phyloP scores from a whole-genome alignment of 2,329 filamentous ascomycete species.

The Botryotinia narcissicola region DNA sequence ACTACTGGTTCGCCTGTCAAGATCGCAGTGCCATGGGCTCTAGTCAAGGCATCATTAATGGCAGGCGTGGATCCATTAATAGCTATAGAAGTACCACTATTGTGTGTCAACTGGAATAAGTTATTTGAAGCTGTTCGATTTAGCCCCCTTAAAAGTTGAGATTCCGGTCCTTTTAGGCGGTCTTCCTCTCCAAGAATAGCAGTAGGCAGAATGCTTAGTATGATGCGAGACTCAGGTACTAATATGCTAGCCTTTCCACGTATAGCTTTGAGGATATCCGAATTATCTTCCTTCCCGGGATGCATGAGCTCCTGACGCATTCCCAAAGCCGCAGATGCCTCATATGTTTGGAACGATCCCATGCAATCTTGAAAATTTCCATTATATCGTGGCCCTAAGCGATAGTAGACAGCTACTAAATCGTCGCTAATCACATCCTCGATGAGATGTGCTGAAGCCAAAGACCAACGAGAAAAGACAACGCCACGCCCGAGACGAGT shows the following conservation, averaged over 20 bases:
- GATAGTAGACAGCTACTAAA: constrained; percentile 83
- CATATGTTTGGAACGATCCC: constrained; percentile 94
- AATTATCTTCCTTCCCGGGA: constrained; percentile 83
- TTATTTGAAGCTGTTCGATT: constrained; percentile 68
- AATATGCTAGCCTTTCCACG: constrained; percentile 79
- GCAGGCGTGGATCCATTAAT: constrained; percentile 86
- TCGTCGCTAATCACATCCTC: constrained; percentile 88
- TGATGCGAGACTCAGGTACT: constrained; percentile 74
- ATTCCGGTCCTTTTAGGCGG: constrained; percentile 67
- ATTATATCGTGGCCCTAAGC: constrained; percentile 85
- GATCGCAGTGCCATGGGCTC: constrained; percentile 75
- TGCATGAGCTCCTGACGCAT: constrained; percentile 88
- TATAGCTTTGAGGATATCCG: constrained; percentile 87
- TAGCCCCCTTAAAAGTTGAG: constrained; percentile 71
- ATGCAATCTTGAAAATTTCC: constrained; percentile 97
- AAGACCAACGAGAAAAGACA: constrained; percentile 77
- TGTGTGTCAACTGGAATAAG: constrained; percentile 66
- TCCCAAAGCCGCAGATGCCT: constrained; percentile 85
- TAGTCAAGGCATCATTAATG: constrained; percentile 83
- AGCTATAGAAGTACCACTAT: constrained; percentile 73
- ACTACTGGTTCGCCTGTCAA: constrained; percentile 82
- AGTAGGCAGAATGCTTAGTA: constrained; percentile 79
- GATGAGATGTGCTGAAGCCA: constrained; percentile 86
- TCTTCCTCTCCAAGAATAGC: constrained; percentile 81
- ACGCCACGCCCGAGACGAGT: constrained; percentile 69